These are phyloP conservation scores for Zalaria obscura DNA, from an alignment of 2,329 filamentous ascomycete genomes.

Conservation along the genomic window DNA sequence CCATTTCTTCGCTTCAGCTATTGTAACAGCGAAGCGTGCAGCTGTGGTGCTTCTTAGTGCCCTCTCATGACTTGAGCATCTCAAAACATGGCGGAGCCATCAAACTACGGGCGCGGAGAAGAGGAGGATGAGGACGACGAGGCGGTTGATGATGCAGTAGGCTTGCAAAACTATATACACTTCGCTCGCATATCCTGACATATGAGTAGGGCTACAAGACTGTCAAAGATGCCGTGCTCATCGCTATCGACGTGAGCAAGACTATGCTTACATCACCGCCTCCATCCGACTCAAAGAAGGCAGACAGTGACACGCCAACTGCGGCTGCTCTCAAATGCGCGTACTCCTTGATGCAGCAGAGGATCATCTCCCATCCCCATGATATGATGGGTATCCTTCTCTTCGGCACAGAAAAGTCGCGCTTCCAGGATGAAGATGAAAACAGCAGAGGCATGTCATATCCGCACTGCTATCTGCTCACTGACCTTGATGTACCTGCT, in stretches of 20 bases:
- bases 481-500: conserved; percentile 74
- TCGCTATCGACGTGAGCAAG: conserved; percentile 80
- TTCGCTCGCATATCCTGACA: not conserved
- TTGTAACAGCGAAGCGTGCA: no score
- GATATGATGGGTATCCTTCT: conserved; percentile 95
- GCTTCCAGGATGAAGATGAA: conserved; percentile 55
- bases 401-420: conserved; percentile 78
- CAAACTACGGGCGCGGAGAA: conserved; percentile 14
- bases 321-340: conserved; percentile 85
- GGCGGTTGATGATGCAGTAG: conserved; percentile 50
- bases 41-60: no score
- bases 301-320: conserved; percentile 62
- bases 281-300: conserved; percentile 54
- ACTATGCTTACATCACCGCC: conserved; percentile 67
- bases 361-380: conserved; percentile 89
- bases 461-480: conserved; percentile 83
- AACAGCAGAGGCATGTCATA: conserved; percentile 49
- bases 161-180: conserved; percentile 8
- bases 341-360: conserved; percentile 91
- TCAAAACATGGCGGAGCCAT: conserved; percentile 7
- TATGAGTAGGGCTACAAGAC: conserved; percentile 64
- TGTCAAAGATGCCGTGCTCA: conserved; percentile 94
- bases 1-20: no score
- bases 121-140: conserved; percentile 55
- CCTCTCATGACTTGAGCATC: not conserved